Evolutionary conservation across 2,329 filamentous ascomycete species (phyloP).

Genomic region (Rutstroemia sp.): DNA sequence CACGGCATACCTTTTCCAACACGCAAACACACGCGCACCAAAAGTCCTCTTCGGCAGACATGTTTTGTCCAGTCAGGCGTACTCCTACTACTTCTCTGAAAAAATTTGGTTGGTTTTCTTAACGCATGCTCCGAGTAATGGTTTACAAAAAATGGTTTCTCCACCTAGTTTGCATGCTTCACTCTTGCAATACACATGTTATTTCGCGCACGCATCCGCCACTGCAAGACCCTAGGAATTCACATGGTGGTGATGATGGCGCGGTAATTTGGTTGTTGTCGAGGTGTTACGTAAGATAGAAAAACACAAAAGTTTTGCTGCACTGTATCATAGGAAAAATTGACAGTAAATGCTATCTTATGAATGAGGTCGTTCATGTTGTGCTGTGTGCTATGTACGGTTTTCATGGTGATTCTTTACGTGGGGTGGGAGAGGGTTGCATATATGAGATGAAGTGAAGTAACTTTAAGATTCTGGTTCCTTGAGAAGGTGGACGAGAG

Average conservation of each 20-base stretch:
- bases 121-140: slow-evolving; percentile 18
- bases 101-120: slow-evolving; percentile 11
- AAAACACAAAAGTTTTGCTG: slow-evolving; percentile 17
- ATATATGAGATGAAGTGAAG: not conserved
- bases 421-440: not conserved
- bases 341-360: slow-evolving; percentile 10
- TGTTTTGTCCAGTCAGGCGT: slow-evolving; percentile 12
- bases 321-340: slow-evolving; percentile 23
- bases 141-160: slow-evolving; percentile 18
- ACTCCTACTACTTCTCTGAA: slow-evolving; percentile 14
- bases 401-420: not conserved
- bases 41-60: slow-evolving; percentile 11
- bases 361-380: not conserved
- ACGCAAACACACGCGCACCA: slow-evolving; percentile 12
- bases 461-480: not conserved
- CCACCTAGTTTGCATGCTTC: not conserved
- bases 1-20: slow-evolving; percentile 12
- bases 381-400: not conserved
- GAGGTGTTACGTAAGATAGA: slow-evolving; percentile 16
- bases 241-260: not conserved
- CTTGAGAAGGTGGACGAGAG: too few species aligned
- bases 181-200: not conserved
- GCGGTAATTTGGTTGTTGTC: slow-evolving; percentile 9
- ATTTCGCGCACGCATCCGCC: not conserved
- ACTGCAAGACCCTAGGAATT: not conserved